Evolutionary conservation across 2,329 filamentous ascomycete genomes (phyloP).

Genomic region (Monosporascus sp.): DNA sequence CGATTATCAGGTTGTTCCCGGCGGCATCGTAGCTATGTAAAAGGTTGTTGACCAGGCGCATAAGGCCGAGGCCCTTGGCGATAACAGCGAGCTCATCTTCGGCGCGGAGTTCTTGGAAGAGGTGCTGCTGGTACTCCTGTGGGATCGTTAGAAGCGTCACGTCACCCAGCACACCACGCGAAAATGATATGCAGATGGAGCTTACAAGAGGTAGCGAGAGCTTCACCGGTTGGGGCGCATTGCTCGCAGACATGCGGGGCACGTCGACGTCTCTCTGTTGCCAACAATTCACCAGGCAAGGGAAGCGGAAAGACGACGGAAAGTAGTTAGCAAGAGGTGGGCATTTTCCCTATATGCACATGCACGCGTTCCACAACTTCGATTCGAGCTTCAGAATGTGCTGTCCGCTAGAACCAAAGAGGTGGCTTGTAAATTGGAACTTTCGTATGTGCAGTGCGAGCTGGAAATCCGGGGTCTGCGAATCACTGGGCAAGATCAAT

Average conservation of each 20-base stretch:
- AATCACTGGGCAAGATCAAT: background rate
- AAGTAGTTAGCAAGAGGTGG: slow-evolving; percentile 10
- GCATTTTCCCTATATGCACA: slow-evolving; percentile 15
- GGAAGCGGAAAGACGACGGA: background rate
- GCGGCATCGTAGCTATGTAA: slow-evolving; percentile 95
- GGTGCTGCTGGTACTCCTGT: slow-evolving; percentile 85
- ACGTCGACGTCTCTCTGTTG: slow-evolving; percentile 14
- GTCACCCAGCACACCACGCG: too few relatives aligned
- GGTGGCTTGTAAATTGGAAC: background rate
- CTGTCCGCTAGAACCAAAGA: background rate
- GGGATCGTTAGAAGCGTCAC: slow-evolving; percentile 1
- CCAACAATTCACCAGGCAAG: slow-evolving; percentile 4
- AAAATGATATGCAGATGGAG: slow-evolving; percentile 8
- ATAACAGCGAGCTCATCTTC: slow-evolving; percentile 94
- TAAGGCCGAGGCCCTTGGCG: slow-evolving; percentile 83
- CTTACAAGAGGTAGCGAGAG: slow-evolving; percentile 69
- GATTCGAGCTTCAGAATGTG: too few relatives aligned
- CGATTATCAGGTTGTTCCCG: slow-evolving; percentile 84
- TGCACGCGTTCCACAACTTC: too few relatives aligned
- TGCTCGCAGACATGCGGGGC: slow-evolving; percentile 47
- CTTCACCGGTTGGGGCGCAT: slow-evolving; percentile 66
- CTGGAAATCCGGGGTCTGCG: background rate
- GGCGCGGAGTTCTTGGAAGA: slow-evolving; percentile 82
- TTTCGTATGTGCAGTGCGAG: background rate
- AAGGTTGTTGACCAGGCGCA: slow-evolving; percentile 91